Evolutionary conservation across 1,284 basidiomycete species (phyloP).

Genomic region (Acaromyces ingoldii): DNA sequence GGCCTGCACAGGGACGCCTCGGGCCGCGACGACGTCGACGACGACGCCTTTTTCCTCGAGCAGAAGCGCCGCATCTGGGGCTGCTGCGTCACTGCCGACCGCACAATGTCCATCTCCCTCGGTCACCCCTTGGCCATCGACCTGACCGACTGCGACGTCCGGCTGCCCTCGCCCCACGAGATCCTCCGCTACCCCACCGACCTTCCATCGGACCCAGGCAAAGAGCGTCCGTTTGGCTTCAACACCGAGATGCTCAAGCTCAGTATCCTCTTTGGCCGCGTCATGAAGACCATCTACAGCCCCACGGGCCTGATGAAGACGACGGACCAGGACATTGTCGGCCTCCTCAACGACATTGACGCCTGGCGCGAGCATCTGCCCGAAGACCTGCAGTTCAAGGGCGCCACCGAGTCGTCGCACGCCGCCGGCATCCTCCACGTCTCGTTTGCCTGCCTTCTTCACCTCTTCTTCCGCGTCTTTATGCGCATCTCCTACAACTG

Average conservation of each 20-base stretch:
- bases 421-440: conserved; percentile 41
- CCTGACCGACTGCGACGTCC: conserved; percentile 45
- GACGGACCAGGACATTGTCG: conserved; percentile 40
- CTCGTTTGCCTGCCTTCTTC: conserved; percentile 34
- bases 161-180: conserved; percentile 41
- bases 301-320: conserved; percentile 47
- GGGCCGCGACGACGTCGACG: conserved; percentile 34
- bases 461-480: conserved; percentile 46
- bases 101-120: conserved; percentile 33
- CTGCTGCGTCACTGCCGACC: conserved; percentile 43
- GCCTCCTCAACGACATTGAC: conserved; percentile 42
- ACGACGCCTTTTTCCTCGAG: conserved; percentile 39
- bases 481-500: conserved; percentile 48
- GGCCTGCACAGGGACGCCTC: conserved; percentile 43
- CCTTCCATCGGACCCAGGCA: conserved; percentile 22
- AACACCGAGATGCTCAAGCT: conserved; percentile 49
- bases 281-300: conserved; percentile 49
- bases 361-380: conserved; percentile 38
- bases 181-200: conserved; percentile 33
- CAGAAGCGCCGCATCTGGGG: conserved; percentile 45
- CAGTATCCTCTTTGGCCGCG: conserved; percentile 43
- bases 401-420: conserved; percentile 17
- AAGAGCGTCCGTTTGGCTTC: conserved; percentile 38
- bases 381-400: conserved; percentile 25
- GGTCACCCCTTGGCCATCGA: conserved; percentile 45